Evolutionary conservation across 2,329 filamentous ascomycete genomes (phyloP), one percentile per base, ranked within the genome.

Genomic region (Chalaropsis ovoidea): DNA sequence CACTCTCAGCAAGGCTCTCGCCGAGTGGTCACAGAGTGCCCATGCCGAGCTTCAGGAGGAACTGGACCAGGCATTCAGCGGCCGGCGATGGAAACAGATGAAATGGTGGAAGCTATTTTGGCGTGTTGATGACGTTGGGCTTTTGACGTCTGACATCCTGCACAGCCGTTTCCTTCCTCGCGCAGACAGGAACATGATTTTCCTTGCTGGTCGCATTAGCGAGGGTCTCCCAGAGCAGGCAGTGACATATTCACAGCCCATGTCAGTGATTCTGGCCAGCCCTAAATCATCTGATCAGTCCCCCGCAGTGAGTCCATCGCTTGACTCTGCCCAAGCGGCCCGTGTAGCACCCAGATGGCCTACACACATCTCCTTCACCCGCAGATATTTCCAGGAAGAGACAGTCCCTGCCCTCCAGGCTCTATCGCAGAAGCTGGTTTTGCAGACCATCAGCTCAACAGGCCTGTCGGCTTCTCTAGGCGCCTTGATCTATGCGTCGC

Each of bases 41-140:
- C 93, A 97, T 72, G 81, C 85, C 0, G 93, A 97, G 74, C 81
- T 97, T 7, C 89, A 90, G 68, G 82, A 87, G 62, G 83, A 91
- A 70, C 82, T 96, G 1, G 87, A 93, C 69, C 77, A 84, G 56
- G 91, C 90, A 0, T 93, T 96, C 70, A 79, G 82, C 0, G 85
- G 88, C n/a, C 80, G 78, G 19, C 80, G 85, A 47, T 96, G 93
- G 93, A 82, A 84, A 31, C 87, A 88, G 69, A 79, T 96, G 3
- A 82, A 86, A 17, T 97, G 93, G 92, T 96, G 90, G 88, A 95
- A 95, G 74, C 81, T 97, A 0, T 91, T 96, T 73, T 96, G 91
- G 91, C 85, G 90, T 22, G 91, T 94, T 27, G 93, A 97, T 72
- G 93, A 96, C 71, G 90, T 96, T 11, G 84, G 85, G 2, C 88